Conservation (phyloP, 1,139 yeast species). For the Waltiozyma sp. region DNA sequence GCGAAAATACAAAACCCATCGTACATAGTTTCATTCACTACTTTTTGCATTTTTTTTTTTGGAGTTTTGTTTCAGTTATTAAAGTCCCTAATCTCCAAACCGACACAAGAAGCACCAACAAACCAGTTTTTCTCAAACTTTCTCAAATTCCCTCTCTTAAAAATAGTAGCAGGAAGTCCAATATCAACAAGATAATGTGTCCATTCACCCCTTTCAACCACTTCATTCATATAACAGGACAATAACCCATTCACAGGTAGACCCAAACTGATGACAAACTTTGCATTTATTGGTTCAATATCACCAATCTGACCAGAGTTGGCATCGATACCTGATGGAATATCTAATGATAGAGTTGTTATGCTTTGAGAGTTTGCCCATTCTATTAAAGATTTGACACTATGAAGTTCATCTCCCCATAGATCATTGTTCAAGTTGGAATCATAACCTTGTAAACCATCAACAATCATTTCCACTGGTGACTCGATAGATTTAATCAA, state of each 20-base stretch:
- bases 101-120: constrained; percentile 11
- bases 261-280: constrained; percentile 54
- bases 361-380: constrained; percentile 61
- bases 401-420: constrained; percentile 36
- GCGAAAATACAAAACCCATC: not conserved
- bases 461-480: constrained; percentile 70
- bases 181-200: constrained; percentile 59
- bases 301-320: constrained; percentile 53
- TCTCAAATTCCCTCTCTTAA: constrained; percentile 29
- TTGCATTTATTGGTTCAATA: constrained; percentile 18
- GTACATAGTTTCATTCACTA: too few relatives aligned
- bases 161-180: constrained; percentile 47
- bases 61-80: constrained; percentile 1
- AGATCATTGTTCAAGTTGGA: constrained; percentile 40
- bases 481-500: constrained; percentile 41
- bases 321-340: constrained; percentile 79
- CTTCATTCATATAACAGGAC: constrained; percentile 42
- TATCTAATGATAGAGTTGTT: constrained; percentile 57
- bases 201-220: constrained; percentile 31
- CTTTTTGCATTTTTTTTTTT: not conserved
- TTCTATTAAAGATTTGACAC: constrained; percentile 35
- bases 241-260: constrained; percentile 60
- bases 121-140: constrained; percentile 28
- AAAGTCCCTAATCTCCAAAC: constrained; percentile 7
- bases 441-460: constrained; percentile 78